Percentiles rank a stretch among this genome's conserved stretches.
Evolutionary conservation across 2,329 filamentous ascomycete species (phyloP).

Genomic region (Fusarium pseudoanthophilum): DNA sequence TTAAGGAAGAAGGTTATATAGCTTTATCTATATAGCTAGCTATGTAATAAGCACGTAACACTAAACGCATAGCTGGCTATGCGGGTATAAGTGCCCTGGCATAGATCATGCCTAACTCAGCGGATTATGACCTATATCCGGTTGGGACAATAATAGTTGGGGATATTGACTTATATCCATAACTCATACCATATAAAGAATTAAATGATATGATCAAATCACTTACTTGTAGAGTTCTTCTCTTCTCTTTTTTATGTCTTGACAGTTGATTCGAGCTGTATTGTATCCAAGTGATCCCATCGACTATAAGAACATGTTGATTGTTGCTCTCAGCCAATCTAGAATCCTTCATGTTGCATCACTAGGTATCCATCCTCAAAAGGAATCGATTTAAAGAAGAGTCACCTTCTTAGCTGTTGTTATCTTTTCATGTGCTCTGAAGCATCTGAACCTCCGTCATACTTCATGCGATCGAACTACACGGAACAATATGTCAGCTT

Average conservation of each 20-base stretch:
- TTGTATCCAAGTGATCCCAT: too few relatives aligned
- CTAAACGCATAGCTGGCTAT: too few relatives aligned
- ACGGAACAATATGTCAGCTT: background rate
- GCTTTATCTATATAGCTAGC: too few relatives aligned
- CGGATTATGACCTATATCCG: background rate
- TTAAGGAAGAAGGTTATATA: too few relatives aligned
- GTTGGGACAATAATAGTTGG: background rate
- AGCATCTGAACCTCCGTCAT: too few relatives aligned
- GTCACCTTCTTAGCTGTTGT: background rate
- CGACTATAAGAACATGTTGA: background rate
- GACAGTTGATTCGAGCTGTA: background rate
- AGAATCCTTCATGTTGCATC: background rate
- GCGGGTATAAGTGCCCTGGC: too few relatives aligned
- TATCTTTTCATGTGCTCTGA: background rate
- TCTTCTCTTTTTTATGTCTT: background rate
- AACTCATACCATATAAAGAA: background rate
- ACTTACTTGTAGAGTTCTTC: background rate
- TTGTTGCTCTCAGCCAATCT: background rate
- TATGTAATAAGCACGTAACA: too few relatives aligned
- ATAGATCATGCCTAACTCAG: background rate
- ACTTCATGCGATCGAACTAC: background rate
- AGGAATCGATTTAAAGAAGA: rapidly evolving
- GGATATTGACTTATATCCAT: background rate
- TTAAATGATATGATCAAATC: background rate
- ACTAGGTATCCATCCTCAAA: rapidly evolving